phyloP scores from a whole-genome alignment of 495 filamentous ascomycete genomes.

The Tuber magnatum region DNA sequence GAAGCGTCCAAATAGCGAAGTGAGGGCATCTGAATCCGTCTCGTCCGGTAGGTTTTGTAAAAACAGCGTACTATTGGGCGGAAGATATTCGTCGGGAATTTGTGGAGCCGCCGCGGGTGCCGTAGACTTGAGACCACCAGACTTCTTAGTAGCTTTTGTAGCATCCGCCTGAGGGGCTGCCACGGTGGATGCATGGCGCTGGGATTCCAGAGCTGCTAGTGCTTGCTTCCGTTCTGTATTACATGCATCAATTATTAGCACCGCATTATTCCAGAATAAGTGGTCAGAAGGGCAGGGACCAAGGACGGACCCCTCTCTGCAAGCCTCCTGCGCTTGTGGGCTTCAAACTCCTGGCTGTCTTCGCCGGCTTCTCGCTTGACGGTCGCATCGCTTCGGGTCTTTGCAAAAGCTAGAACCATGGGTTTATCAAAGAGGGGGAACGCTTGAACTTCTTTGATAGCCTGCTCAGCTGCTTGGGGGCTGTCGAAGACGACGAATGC shows the following conservation, averaged over 20 bases:
- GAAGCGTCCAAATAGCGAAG: constrained; percentile 75
- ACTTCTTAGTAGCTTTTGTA: constrained; percentile 48
- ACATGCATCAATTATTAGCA: constrained; percentile 2
- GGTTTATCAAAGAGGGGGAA: constrained; percentile 93
- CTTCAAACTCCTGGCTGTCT: constrained; percentile 65
- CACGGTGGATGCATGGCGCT: constrained; percentile 67
- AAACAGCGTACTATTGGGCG: constrained; percentile 97
- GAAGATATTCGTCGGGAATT: constrained; percentile 92
- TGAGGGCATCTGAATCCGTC: constrained; percentile 70
- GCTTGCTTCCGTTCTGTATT: constrained; percentile 81
- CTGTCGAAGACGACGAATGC: constrained; percentile 92
- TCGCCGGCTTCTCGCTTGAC: constrained; percentile 63
- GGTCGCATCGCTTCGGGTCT: constrained; percentile 79
- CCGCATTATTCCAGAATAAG: not conserved
- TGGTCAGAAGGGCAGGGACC: not conserved
- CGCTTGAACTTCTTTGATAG: constrained; percentile 83
- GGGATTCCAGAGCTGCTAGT: constrained; percentile 68
- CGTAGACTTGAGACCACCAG: constrained; percentile 69
- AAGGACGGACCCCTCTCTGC: constrained; percentile 75
- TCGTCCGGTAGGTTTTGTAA: constrained; percentile 86
- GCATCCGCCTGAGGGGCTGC: constrained; percentile 52
- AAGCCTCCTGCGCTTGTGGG: constrained; percentile 73
- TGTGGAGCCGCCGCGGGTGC: constrained; percentile 61
- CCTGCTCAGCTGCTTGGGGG: constrained; percentile 63
- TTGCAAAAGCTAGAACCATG: constrained; percentile 80